A percentile compares a stretch with the other conserved stretches of the same genome.
Conservation (phyloP, 2,329 filamentous ascomycete genomes). For the Pseudopithomyces chartarum region DNA sequence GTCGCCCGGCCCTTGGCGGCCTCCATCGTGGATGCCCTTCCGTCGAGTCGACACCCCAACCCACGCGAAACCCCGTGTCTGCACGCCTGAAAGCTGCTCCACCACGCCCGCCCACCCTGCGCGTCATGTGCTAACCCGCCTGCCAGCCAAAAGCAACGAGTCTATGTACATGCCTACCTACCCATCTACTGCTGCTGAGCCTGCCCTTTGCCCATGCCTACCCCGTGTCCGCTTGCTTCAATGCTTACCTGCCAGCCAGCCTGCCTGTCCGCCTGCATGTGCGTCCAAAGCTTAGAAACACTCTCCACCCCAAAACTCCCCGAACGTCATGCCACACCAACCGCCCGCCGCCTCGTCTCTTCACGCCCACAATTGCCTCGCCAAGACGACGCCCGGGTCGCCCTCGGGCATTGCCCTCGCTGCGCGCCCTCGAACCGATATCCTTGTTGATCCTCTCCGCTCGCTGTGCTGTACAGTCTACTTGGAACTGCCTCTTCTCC, state of each 20-base stretch:
- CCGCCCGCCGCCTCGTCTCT: slow-evolving; percentile 13
- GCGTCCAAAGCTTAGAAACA: too few species aligned
- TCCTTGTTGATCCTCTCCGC: slow-evolving; percentile 17
- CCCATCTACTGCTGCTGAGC: too few species aligned
- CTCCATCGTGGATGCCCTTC: slow-evolving; percentile 26
- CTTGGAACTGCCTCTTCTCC: slow-evolving; percentile 6
- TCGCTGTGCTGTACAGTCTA: too few species aligned
- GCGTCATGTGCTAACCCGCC: slow-evolving; percentile 34
- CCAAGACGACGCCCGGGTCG: neutral
- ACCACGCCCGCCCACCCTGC: slow-evolving; percentile 20
- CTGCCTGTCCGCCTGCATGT: too few species aligned
- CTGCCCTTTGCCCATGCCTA: too few species aligned
- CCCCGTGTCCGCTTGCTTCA: neutral
- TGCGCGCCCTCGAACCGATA: neutral
- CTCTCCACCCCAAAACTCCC: too few species aligned
- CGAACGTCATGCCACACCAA: neutral
- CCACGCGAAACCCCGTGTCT: slow-evolving; percentile 39
- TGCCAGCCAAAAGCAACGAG: slow-evolving; percentile 25
- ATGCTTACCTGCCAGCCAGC: too few species aligned
- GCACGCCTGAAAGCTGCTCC: slow-evolving; percentile 28
- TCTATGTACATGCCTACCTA: too few species aligned
- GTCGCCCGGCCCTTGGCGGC: slow-evolving; percentile 27
- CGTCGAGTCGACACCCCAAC: slow-evolving; percentile 21
- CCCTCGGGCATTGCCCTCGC: neutral
- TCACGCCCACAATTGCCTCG: too few species aligned